Percentiles rank a stretch among this genome's conserved stretches.
phyloP scores from a whole-genome alignment of 1,284 basidiomycete genomes.

The Kwoniella shivajii region DNA sequence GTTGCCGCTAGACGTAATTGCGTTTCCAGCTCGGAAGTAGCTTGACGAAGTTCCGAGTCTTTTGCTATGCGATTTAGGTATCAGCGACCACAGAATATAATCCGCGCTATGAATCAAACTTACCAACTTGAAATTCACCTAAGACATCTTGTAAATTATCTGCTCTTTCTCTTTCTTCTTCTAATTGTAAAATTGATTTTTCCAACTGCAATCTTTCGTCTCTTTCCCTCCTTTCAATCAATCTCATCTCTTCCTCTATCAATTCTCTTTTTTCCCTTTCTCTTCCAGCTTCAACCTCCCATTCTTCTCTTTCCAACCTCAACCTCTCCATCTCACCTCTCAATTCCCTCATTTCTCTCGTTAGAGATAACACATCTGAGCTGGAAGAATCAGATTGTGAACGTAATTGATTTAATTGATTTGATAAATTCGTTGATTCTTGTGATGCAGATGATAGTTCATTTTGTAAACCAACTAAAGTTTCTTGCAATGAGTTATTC shows the following conservation, averaged over 20 bases:
- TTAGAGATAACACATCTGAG: constrained; percentile 72
- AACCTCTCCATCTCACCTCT: constrained; percentile 81
- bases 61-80: constrained; percentile 50
- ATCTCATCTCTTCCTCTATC: constrained; percentile 61
- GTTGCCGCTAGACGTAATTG: constrained; percentile 71
- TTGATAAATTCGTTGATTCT: constrained; percentile 69
- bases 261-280: constrained; percentile 75
- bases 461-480: constrained; percentile 71
- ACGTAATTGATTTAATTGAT: constrained; percentile 65
- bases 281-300: constrained; percentile 74
- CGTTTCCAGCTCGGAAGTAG: constrained; percentile 76
- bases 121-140: constrained; percentile 90
- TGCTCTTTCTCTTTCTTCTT: constrained; percentile 73
- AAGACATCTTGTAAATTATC: constrained; percentile 87
- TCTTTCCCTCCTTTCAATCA: constrained; percentile 67
- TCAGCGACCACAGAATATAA: neutral
- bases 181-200: constrained; percentile 62
- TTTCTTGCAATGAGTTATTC: constrained; percentile 69
- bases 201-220: constrained; percentile 64
- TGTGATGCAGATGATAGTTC: constrained; percentile 74
- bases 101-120: constrained; percentile 38
- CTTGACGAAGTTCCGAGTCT: constrained; percentile 63
- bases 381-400: constrained; percentile 58
- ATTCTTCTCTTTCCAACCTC: constrained; percentile 82
- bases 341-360: constrained; percentile 75